These are phyloP conservation scores for Populus hybrid DNA, from an alignment of 441 rosid genomes.

Conservation along the genomic window DNA sequence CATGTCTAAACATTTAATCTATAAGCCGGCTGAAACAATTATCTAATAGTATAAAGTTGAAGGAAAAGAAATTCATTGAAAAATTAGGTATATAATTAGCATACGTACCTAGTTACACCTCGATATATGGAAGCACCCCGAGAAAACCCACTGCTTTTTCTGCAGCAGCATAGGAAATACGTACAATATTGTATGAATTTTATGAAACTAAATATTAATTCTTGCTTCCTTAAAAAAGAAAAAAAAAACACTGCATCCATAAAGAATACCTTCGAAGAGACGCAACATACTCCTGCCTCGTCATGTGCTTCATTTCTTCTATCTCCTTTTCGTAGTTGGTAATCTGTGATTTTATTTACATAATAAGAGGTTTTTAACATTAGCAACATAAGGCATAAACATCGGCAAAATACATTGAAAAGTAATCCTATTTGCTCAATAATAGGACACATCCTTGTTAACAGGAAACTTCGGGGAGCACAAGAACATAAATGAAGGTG, in stretches of 20 bases:
- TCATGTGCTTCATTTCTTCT: slow-evolving; percentile 92
- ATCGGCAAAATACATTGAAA: slow-evolving; percentile 2
- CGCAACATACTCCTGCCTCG: slow-evolving; percentile 90
- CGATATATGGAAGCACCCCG: slow-evolving; percentile 96
- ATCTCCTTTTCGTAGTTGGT: slow-evolving; percentile 73
- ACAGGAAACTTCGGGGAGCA: slow-evolving; percentile 25
- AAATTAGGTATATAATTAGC: background rate
- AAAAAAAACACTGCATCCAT: background rate
- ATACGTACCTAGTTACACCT: slow-evolving; percentile 82
- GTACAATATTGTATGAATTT: no score
- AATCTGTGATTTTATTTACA: slow-evolving; percentile 34
- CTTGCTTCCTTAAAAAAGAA: background rate
- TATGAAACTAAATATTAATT: no score
- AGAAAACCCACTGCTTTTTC: slow-evolving; percentile 97
- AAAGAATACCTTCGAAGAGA: slow-evolving; percentile 67
- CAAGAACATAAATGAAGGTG: slow-evolving; percentile 4
- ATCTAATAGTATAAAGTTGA: background rate
- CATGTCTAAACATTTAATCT: background rate
- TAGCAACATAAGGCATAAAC: background rate
- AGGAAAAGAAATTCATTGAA: background rate
- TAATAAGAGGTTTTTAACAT: background rate
- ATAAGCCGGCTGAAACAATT: background rate
- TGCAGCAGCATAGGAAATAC: slow-evolving; percentile 22
- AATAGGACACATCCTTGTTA: slow-evolving; percentile 20
- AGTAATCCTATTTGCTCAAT: background rate